A percentile compares a stretch with the other conserved stretches of the same genome.
These are phyloP conservation scores for Fusarium scirpi DNA, from an alignment of 2,329 filamentous ascomycete species.

Conservation along the genomic window DNA sequence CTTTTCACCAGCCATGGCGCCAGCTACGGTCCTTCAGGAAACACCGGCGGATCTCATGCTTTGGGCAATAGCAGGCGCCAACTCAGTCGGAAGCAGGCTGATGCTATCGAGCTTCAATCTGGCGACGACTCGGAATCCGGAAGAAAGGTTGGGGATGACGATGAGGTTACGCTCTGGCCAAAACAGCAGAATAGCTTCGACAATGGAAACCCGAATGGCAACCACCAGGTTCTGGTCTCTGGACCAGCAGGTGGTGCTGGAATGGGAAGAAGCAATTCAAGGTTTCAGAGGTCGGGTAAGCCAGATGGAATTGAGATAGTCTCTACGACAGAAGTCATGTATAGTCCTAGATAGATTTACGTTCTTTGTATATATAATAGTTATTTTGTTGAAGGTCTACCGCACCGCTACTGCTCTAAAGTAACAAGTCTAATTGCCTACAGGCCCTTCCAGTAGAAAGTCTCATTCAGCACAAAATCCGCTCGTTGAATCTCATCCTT, in stretches of 20 bases:
- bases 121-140: conserved; percentile 37
- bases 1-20: conserved; percentile 22
- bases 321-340: conserved; percentile 31
- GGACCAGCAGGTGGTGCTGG: background rate
- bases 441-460: conserved; percentile 32
- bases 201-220: background rate
- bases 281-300: background rate
- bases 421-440: background rate
- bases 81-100: conserved; percentile 33
- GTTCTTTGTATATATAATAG: background rate
- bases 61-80: conserved; percentile 30
- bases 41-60: conserved; percentile 15
- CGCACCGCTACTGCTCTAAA: accelerated
- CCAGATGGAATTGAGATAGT: conserved; percentile 31
- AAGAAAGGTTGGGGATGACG: conserved; percentile 30
- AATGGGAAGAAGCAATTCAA: background rate
- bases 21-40: conserved; percentile 18
- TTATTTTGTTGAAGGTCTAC: too few relatives aligned
- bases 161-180: conserved; percentile 37
- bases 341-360: conserved; percentile 22
- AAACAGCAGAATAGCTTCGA: conserved; percentile 12
- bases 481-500: conserved; percentile 25
- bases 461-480: conserved; percentile 10
- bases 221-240: conserved; percentile 26
- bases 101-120: conserved; percentile 42